Evolutionary conservation across 108 stramenopile species (phyloP), one percentile per base, ranked within the genome.

Genomic region (Nitzschia putrida): DNA sequence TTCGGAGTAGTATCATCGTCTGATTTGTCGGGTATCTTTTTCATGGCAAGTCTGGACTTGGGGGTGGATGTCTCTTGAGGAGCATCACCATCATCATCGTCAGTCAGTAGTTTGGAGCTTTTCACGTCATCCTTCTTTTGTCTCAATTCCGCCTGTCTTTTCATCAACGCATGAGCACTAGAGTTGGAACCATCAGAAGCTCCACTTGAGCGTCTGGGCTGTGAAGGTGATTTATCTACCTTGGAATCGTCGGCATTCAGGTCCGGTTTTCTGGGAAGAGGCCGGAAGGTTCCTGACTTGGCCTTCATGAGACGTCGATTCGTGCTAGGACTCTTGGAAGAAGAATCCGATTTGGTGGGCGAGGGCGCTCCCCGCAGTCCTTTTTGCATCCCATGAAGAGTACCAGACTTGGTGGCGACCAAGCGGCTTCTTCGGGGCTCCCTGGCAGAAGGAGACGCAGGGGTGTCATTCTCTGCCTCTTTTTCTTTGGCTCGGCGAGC

Each of bases 311-410:
- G 18, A 18, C 47, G 14, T 18, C 47, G 2, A 49, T 49, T 49
- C n/a, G 47, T 49, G 18, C 47, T 49, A 18, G 47, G 47, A 49
- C 47, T 49, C 47, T 49, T 49, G n/a, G 14, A 18, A 18, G 47
- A 18, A 49, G 47, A 49, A 49, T 16, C 47, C 47, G 18, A 21
- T 56, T 56, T 21, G 13, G 21, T 21, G 1, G 25, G 13, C 12
- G 23, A 25, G 5, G 25, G 20, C 61, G 42, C 61, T 10, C 21
- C 43, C 23, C 45, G 20, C 0, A 37, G 44, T 20, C 61, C 71
- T 21, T 63, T 56, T 43, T 61, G 61, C 71, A 72, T 72, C 1
- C 71, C 71, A 64, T 72, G 71, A 1, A 72, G 53, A 8, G 58
- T 59, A 16, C 71, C 71, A 1, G 61, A 64, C 54, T 72, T 72